phyloP scores from a whole-genome alignment of 2,329 filamentous ascomycete genomes.

The Alternaria brassicae region DNA sequence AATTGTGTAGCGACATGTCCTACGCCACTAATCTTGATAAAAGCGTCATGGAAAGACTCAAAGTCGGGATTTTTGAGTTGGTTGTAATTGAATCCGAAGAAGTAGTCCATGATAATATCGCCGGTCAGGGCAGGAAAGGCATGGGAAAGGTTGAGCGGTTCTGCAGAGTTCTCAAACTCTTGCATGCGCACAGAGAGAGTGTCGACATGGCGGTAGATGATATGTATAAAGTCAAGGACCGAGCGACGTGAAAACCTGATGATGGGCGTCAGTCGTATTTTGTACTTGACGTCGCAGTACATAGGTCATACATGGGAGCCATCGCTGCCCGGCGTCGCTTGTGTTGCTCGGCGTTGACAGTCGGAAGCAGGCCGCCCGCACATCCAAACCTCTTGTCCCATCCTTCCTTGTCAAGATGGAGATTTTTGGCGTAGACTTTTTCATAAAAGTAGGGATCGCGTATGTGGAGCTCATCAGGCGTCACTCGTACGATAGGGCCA shows the following conservation, averaged over 20 bases:
- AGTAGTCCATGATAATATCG: constrained; percentile 57
- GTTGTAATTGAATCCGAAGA: constrained; percentile 46
- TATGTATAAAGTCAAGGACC: constrained; percentile 46
- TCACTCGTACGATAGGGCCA: constrained; percentile 53
- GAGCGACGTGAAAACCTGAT: constrained; percentile 47
- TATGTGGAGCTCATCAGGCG: constrained; percentile 54
- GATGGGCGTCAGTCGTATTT: constrained; percentile 1
- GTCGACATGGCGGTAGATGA: constrained; percentile 46
- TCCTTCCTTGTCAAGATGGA: constrained; percentile 44
- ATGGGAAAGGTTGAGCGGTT: constrained; percentile 39
- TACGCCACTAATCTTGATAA: constrained; percentile 40
- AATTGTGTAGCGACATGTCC: constrained; percentile 46
- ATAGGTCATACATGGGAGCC: constrained; percentile 35
- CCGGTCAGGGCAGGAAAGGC: constrained; percentile 53
- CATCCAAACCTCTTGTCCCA: constrained; percentile 46
- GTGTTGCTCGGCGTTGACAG: constrained; percentile 38
- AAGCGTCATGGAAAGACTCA: constrained; percentile 45
- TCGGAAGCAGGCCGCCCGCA: constrained; percentile 37
- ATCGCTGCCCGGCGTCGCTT: constrained; percentile 43
- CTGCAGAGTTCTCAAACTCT: constrained; percentile 40
- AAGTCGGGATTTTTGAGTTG: constrained; percentile 46
- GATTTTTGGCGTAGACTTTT: constrained; percentile 42
- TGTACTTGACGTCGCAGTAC: constrained; percentile 4
- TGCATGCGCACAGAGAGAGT: constrained; percentile 40
- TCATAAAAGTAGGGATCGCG: constrained; percentile 52